These are phyloP conservation scores for Heterobasidion occidentale DNA, from an alignment of 1,284 basidiomycete genomes.

Conservation along the genomic window DNA sequence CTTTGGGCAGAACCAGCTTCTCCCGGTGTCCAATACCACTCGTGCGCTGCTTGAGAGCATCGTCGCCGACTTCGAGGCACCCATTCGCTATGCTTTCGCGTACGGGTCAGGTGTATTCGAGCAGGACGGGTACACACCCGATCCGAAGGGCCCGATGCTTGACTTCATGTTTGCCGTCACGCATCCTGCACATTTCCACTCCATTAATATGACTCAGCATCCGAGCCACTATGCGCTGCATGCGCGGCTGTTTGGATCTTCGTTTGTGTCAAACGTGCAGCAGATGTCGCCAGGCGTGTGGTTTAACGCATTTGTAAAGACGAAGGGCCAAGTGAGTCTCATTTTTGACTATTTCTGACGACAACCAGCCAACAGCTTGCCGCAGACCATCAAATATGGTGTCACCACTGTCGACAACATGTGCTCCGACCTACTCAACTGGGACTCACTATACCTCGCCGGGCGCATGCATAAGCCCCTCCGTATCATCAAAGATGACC, in stretches of 20 bases:
- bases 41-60: conserved; percentile 72
- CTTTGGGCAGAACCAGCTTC: conserved; percentile 77
- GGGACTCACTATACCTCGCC: conserved; percentile 90
- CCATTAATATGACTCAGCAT: conserved; percentile 86
- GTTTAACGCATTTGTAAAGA: conserved; percentile 89
- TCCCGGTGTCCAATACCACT: conserved; percentile 70
- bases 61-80: conserved; percentile 72
- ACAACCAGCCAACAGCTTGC: background rate
- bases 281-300: conserved; percentile 84
- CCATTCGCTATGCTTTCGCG: conserved; percentile 88
- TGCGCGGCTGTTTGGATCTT: conserved; percentile 73
- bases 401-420: conserved; percentile 89
- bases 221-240: conserved; percentile 88
- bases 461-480: conserved; percentile 98
- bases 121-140: conserved; percentile 62
- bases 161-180: conserved; percentile 96
- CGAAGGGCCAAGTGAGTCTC: conserved; percentile 72
- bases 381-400: conserved; percentile 94
- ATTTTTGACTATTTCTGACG: background rate
- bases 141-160: conserved; percentile 67
- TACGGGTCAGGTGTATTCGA: conserved; percentile 94
- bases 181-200: conserved; percentile 89
- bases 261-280: conserved; percentile 73
- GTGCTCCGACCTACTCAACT: conserved; percentile 85
- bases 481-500: conserved; percentile 82